Evolutionary conservation across 2,329 filamentous ascomycete genomes (phyloP), one percentile per base, ranked within the genome.

Genomic region (Trichoderma lentiforme): DNA sequence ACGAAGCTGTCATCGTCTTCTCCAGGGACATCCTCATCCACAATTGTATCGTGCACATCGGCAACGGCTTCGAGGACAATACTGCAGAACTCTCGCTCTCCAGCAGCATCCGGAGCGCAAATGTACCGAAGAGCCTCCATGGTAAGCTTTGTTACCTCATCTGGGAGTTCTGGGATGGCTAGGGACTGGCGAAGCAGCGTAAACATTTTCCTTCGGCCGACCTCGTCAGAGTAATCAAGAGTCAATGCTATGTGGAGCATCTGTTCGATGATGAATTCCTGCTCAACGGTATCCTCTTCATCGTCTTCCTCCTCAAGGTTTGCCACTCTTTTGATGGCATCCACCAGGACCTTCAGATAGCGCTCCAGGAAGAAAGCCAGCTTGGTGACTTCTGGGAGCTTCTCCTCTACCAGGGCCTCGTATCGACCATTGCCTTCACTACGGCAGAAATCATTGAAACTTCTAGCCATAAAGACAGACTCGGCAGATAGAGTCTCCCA

Each of bases 201-300:
- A 80, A 97, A 98, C 94, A 99, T 98, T 83, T 97, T 97, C 72
- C 95, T 88, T 75, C 96, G 90, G 64, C 96, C 96, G 74, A 97
- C 93, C 81, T 98, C 96, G 79, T 99, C 96, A n/a, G 93, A 95
- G 81, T 98, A 99, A 82, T 99, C 96, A 65, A 98, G 88, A 1
- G 93, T 97, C 73, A 95, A 87, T 6, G 94, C 93, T 78, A 99
- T 97, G 77, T 98, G 92, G 43, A 99, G 89, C 71, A 99, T 86
- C 79, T 99, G 97, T 80, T 98, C 95, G 51, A 98, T 93, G 74
- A 98, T 93, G 77, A 99, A 99, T 81, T 98, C 95, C 76, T 95
- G 91, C 79, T 98, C 94, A 7, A 94, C 91, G 0, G 92, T 92
- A 75, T 97, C 93, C 77, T 97, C 93, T 73, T 95, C 92, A 6